Base-by-base conservation (phyloP, 768 basidiomycete species). In the Mycena kentingensis region DNA sequence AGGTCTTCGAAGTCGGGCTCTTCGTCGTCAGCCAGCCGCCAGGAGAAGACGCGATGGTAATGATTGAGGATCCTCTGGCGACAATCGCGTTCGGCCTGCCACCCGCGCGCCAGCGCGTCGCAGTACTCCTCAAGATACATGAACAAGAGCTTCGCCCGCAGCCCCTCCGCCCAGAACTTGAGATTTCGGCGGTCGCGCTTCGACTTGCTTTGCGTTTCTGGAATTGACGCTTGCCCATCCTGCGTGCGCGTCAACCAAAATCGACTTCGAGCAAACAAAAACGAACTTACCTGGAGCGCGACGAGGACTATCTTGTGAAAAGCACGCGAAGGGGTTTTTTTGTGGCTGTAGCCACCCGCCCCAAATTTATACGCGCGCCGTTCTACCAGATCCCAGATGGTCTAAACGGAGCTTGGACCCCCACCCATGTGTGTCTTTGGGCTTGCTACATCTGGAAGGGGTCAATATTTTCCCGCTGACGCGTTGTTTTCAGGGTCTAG, bases 141-240 rank as follows among this genome's bases (percentile, higher is more conserved):
- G 3, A 12, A 18, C 3, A 54, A 24, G 18, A 54, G 27, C 2
- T 12, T 13, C 12, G 49, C 41, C 21, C 52, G 32, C 13, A 25
- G 24, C 1, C 52, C 52, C 10, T 54, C 39, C 2, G 52, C 52
- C 53, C 53, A 54, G 5, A 44, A 26, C 4, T 43, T 49, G 5
- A 55, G 26, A 27, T 49, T 55, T 6, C 26, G 22, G 0, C 36
- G 34, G 2, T 39, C 32, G 4, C 32, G n/a, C 16, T 46, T 55
- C 37, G 21, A 39, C 10, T 19, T n/a, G 13, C 37, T 39, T 39
- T 8, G 13, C 18, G 13, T 10, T 22, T 22, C 8, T 10, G 11
- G 19, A 11, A 8, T 39, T 39, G 37, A 22, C 8, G n/a, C 21
- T 10, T 19, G 21, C 10, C 21, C 8, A 39, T 39, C 7, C 19